These are phyloP conservation scores for Urostyla sp. DNA, from an alignment of 73 alveolate species.

Conservation along the genomic window DNA sequence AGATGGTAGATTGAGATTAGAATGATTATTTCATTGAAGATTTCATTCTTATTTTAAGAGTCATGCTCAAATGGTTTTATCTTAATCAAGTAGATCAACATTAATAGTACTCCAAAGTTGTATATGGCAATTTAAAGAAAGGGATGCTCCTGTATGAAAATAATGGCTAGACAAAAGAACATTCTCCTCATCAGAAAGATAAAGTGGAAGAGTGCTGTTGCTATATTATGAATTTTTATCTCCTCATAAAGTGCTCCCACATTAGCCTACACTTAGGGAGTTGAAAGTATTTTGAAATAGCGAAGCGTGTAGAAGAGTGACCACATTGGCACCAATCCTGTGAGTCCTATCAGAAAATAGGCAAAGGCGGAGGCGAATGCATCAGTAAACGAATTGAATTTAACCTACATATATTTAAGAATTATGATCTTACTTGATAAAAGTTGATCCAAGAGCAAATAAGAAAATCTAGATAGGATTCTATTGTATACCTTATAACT, in stretches of 20 bases:
- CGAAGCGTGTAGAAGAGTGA: neutral
- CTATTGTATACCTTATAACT: neutral
- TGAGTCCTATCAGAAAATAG: neutral
- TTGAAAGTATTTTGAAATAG: neutral
- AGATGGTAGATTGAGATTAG: neutral
- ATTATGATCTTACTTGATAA: neutral
- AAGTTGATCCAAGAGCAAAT: neutral
- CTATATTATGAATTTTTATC: neutral
- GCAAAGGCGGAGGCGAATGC: neutral
- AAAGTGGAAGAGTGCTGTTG: neutral
- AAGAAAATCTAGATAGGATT: neutral
- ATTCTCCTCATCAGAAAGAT: neutral
- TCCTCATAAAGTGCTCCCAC: neutral
- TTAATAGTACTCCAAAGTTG: neutral
- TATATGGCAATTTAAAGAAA: neutral
- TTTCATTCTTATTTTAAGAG: neutral
- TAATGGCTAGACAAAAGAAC: neutral
- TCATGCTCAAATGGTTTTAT: neutral
- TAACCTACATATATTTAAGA: too few species aligned
- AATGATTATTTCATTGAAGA: neutral
- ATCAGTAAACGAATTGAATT: neutral
- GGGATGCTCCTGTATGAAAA: neutral
- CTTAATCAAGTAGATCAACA: neutral
- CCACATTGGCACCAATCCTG: neutral
- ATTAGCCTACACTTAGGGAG: neutral